A percentile compares a stretch with the other conserved stretches of the same genome.
Evolutionary conservation across 2,329 filamentous ascomycete species (phyloP).

Genomic region (Fusarium scirpi): DNA sequence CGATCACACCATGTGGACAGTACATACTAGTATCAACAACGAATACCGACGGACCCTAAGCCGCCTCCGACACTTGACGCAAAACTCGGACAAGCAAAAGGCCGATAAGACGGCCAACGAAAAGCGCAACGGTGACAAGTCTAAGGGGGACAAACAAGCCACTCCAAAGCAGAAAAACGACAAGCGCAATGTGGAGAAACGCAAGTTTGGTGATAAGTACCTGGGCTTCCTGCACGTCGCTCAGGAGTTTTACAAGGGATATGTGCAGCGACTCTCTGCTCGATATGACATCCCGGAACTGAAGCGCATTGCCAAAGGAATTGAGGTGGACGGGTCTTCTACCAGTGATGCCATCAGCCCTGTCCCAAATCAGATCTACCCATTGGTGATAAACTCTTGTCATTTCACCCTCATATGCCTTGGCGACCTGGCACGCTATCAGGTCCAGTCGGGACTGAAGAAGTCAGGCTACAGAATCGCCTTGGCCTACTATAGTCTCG

Average conservation of each 20-base stretch:
- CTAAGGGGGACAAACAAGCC: slow-evolving; percentile 43
- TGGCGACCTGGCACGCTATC: slow-evolving; percentile 91
- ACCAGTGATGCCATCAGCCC: slow-evolving; percentile 56
- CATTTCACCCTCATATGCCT: slow-evolving; percentile 87
- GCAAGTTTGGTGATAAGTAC: slow-evolving; percentile 86
- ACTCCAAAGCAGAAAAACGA: slow-evolving; percentile 42
- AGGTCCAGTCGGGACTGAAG: slow-evolving; percentile 78
- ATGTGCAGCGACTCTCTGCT: slow-evolving; percentile 80
- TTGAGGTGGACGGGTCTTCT: slow-evolving; percentile 53
- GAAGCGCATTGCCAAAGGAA: slow-evolving; percentile 56
- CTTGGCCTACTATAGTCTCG: slow-evolving; percentile 85
- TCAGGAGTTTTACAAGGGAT: slow-evolving; percentile 88
- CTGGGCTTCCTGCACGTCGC: slow-evolving; percentile 87
- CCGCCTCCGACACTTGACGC: slow-evolving; percentile 63
- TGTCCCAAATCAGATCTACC: slow-evolving; percentile 63
- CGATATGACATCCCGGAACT: slow-evolving; percentile 67
- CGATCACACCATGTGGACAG: slow-evolving; percentile 81
- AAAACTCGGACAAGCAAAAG: slow-evolving; percentile 66
- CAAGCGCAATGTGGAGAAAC: slow-evolving; percentile 65
- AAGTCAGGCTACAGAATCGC: slow-evolving; percentile 82
- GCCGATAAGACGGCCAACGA: slow-evolving; percentile 41
- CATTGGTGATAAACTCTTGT: slow-evolving; percentile 77
- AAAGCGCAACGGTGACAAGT: slow-evolving; percentile 44
- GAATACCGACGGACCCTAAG: slow-evolving; percentile 79
- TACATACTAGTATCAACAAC: slow-evolving; percentile 81